These are phyloP conservation scores for Torulaspora gathmanii DNA, from an alignment of 805 yeast species.

Conservation along the genomic window DNA sequence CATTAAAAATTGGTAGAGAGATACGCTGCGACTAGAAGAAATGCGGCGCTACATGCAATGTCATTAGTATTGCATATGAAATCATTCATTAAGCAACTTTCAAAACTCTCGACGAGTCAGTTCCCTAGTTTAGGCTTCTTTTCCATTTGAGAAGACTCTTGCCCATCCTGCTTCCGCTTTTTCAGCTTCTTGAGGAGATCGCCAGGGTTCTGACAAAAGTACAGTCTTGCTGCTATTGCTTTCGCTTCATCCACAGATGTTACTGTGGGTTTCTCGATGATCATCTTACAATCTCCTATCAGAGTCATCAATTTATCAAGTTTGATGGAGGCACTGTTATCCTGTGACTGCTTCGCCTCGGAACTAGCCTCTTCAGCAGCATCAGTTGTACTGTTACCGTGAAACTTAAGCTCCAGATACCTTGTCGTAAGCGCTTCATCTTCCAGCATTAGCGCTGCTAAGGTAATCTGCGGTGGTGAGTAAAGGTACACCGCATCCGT, in stretches of 20 bases:
- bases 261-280: constrained; percentile 41
- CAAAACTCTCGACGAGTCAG: neutral
- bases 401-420: constrained; percentile 63
- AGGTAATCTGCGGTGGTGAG: constrained; percentile 94
- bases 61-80: neutral
- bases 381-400: constrained; percentile 19
- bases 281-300: constrained; percentile 45
- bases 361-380: constrained; percentile 1
- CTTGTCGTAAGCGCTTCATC: constrained; percentile 60
- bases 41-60: neutral
- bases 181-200: constrained; percentile 49
- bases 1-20: neutral
- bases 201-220: constrained; percentile 57
- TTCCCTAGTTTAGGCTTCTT: constrained; percentile 1
- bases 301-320: constrained; percentile 44
- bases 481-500: constrained; percentile 73
- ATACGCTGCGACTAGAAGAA: neutral
- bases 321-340: constrained; percentile 14
- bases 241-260: constrained; percentile 60
- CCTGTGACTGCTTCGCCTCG: constrained; percentile 18
- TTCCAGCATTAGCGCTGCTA: constrained; percentile 71
- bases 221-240: constrained; percentile 57
- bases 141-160: neutral
- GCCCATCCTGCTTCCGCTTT: constrained; percentile 32
- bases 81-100: neutral